A percentile compares a stretch with the other conserved stretches of the same genome.
These are phyloP conservation scores for Fusarium hostae DNA, from an alignment of 2,329 filamentous ascomycete species.

Conservation along the genomic window DNA sequence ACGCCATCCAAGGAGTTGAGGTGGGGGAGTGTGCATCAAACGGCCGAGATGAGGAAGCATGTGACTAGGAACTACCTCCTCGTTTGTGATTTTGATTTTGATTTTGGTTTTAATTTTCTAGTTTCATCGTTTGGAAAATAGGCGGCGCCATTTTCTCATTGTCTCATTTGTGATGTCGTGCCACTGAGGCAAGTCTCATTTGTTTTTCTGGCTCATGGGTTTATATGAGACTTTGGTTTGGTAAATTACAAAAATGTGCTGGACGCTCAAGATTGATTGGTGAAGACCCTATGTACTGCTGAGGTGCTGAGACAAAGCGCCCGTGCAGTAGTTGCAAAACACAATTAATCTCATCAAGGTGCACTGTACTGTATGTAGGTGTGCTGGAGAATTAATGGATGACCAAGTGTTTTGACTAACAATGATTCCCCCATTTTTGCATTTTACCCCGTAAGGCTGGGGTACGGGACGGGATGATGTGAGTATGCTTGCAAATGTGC, in stretches of 20 bases:
- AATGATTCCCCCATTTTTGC: neutral
- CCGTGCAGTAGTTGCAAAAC: neutral
- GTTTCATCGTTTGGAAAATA: neutral
- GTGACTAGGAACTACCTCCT: conserved; percentile 16
- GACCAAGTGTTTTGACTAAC: conserved; percentile 29
- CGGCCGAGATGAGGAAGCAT: conserved; percentile 26
- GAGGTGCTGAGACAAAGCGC: conserved; percentile 16
- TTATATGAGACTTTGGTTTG: neutral
- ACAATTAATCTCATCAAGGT: neutral
- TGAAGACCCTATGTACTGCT: neutral
- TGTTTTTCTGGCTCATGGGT: neutral
- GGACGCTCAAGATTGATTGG: neutral
- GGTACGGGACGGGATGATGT: conserved; percentile 8
- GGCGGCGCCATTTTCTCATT: neutral
- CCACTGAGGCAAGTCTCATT: neutral
- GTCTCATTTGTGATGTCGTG: conserved; percentile 1
- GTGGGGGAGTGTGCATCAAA: conserved; percentile 30
- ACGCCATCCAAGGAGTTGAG: conserved; percentile 24
- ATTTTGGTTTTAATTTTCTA: neutral
- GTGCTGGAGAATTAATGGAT: conserved; percentile 8
- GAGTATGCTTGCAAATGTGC: conserved; percentile 4
- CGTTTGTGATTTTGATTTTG: conserved; percentile 28
- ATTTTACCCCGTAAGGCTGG: conserved; percentile 15
- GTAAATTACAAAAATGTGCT: conserved; percentile 22
- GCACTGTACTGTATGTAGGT: neutral